Evolutionary conservation across 2,329 filamentous ascomycete species (phyloP).

Genomic region (Penicillium freii): DNA sequence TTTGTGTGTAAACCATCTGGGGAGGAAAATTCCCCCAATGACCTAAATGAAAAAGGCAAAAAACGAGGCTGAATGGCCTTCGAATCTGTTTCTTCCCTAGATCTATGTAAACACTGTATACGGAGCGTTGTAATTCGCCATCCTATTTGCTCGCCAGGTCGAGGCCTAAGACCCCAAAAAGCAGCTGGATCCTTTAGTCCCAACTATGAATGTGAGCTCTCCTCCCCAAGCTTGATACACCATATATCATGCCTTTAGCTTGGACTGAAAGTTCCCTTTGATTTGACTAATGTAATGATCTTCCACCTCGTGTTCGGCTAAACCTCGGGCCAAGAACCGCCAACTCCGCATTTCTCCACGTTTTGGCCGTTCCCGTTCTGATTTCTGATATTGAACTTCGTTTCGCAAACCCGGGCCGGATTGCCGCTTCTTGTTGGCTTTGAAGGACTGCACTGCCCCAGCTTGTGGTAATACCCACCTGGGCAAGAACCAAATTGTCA

Average conservation of each 20-base stretch:
- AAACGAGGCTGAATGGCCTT: constrained; percentile 22
- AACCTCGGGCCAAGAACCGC: not conserved
- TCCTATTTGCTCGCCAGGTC: not conserved
- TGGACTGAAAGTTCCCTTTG: constrained; percentile 41
- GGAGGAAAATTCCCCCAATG: constrained; percentile 9
- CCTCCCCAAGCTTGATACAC: not conserved
- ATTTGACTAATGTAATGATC: no score
- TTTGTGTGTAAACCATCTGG: constrained; percentile 19
- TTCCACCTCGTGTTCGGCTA: not conserved
- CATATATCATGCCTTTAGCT: not conserved
- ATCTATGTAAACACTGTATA: not conserved
- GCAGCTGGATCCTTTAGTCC: not conserved
- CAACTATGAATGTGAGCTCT: not conserved
- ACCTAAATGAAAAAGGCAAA: constrained; percentile 24
- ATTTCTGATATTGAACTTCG: not conserved
- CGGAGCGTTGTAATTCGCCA: not conserved
- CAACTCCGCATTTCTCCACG: constrained; percentile 3
- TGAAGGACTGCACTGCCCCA: no score
- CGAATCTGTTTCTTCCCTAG: not conserved
- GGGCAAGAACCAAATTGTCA: not conserved
- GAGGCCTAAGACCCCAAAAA: not conserved
- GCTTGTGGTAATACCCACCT: no score
- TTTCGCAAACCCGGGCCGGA: not conserved
- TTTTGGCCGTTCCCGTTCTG: not conserved
- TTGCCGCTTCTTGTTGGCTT: not conserved